Percentiles rank a stretch among this genome's conserved stretches.
Evolutionary conservation across 257 asterid species (phyloP).

Genomic region (Nemophila menziesii): DNA sequence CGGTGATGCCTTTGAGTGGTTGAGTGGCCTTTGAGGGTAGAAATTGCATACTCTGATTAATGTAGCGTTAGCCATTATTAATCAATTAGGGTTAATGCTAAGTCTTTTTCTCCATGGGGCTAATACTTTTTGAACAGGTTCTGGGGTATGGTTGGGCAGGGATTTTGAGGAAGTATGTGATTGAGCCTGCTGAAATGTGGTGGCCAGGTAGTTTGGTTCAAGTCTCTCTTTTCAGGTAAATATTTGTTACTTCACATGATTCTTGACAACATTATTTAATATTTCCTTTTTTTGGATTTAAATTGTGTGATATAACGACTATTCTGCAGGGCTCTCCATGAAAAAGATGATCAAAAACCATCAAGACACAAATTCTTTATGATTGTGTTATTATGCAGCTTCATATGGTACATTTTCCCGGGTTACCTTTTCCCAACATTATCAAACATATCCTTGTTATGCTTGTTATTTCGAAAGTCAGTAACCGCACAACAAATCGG

Average conservation of each 20-base stretch:
- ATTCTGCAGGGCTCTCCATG: conserved; percentile 62
- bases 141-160: conserved; percentile 67
- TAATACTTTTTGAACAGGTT: conserved; percentile 18
- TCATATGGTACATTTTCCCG: conserved; percentile 45
- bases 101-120: no score
- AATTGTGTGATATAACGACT: not conserved
- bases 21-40: no score
- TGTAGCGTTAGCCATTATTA: no score
- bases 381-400: conserved; percentile 41
- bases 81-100: no score
- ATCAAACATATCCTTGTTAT: conserved; percentile 36
- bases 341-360: conserved; percentile 22
- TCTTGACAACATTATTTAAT: no score
- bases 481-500: conserved; percentile 50
- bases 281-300: no score
- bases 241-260: not conserved
- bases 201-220: conserved; percentile 51
- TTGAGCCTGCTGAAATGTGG: conserved; percentile 63
- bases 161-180: conserved; percentile 35
- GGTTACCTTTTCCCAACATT: conserved; percentile 36
- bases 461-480: conserved; percentile 39
- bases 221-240: conserved; percentile 56
- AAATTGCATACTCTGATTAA: no score
- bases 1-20: no score
- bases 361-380: conserved; percentile 52